Evolutionary conservation across 495 filamentous ascomycete species (phyloP).

Genomic region (Neurospora sp.): DNA sequence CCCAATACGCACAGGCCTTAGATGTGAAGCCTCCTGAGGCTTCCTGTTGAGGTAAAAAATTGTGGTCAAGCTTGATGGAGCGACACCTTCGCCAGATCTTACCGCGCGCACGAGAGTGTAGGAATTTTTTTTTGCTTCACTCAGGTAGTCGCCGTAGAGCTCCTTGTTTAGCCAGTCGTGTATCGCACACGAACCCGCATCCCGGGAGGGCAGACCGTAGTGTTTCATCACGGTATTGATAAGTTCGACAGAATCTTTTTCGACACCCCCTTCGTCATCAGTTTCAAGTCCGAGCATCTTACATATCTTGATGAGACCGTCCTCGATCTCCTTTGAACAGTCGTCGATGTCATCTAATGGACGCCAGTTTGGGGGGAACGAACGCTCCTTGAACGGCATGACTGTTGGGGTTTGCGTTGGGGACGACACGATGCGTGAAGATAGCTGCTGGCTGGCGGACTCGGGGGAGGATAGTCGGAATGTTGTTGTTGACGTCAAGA

Average conservation of each 20-base stretch:
- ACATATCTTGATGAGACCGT: background rate
- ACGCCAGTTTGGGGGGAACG: background rate
- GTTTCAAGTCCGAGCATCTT: background rate
- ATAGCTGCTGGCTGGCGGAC: background rate
- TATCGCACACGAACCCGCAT: background rate
- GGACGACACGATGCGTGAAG: background rate
- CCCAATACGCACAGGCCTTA: background rate
- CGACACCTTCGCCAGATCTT: background rate
- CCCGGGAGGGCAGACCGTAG: background rate
- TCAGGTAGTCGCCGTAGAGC: background rate
- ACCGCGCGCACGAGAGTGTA: background rate
- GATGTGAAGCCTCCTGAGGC: background rate
- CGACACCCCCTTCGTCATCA: too few species aligned
- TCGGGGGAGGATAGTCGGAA: background rate
- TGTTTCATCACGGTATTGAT: background rate
- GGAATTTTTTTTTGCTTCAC: background rate
- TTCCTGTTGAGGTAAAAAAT: background rate
- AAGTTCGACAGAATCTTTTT: background rate
- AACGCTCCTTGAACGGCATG: background rate
- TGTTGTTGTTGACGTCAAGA: background rate
- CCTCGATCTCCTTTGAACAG: rapidly evolving
- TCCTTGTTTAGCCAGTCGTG: background rate
- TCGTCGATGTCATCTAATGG: background rate
- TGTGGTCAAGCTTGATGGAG: background rate
- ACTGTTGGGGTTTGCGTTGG: background rate